Percentiles rank a stretch among this genome's conserved stretches.
Evolutionary conservation across 2,329 filamentous ascomycete genomes (phyloP).

Genomic region (Nigrograna mackinnonii): DNA sequence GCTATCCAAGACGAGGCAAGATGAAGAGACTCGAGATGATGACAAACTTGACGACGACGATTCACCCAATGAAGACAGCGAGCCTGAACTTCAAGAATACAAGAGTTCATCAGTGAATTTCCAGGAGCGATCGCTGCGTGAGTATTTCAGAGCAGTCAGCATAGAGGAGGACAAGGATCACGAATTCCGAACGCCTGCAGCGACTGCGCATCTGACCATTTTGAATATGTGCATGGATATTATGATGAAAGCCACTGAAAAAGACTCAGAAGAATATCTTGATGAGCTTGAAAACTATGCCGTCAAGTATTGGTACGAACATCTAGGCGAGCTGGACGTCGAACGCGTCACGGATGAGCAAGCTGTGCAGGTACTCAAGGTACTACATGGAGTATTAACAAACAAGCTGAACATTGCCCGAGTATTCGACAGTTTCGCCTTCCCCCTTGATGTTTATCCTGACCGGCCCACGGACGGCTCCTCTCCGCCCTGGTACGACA

Average conservation of each 20-base stretch:
- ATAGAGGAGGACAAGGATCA: slow-evolving; percentile 12
- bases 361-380: slow-evolving; percentile 7
- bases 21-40: slow-evolving; percentile 14
- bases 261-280: neutral
- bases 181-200: slow-evolving; percentile 14
- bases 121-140: slow-evolving; percentile 22
- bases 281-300: slow-evolving; percentile 7
- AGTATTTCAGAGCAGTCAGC: slow-evolving; percentile 20
- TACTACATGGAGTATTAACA: slow-evolving; percentile 8
- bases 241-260: slow-evolving; percentile 3
- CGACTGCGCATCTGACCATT: slow-evolving; percentile 19
- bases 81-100: slow-evolving; percentile 9
- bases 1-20: slow-evolving; percentile 7
- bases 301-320: slow-evolving; percentile 17
- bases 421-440: slow-evolving; percentile 5
- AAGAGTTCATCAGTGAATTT: slow-evolving; percentile 14
- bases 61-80: slow-evolving; percentile 8
- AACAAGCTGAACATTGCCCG: slow-evolving; percentile 13
- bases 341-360: slow-evolving; percentile 8
- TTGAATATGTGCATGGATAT: slow-evolving; percentile 13
- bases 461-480: slow-evolving; percentile 2
- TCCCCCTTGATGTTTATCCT: slow-evolving; percentile 3
- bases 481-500: slow-evolving; percentile 4
- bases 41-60: slow-evolving; percentile 13
- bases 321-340: slow-evolving; percentile 14